Percentiles rank a stretch among this genome's conserved stretches.
phyloP scores from a whole-genome alignment of 352 stramenopile species.

The Phytophthora hibernalis region DNA sequence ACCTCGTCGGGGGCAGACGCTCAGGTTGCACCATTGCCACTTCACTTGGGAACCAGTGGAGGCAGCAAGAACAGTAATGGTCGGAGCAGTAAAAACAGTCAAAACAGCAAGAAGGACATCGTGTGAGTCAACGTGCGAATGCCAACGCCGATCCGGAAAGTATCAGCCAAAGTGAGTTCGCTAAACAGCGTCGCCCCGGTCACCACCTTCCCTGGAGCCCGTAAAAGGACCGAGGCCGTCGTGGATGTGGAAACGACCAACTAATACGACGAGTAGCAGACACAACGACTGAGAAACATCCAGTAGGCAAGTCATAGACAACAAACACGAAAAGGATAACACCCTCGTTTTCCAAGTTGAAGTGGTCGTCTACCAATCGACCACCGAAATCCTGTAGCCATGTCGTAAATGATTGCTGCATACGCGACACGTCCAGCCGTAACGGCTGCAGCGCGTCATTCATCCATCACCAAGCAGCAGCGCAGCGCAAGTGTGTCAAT shows the following conservation, averaged over 20 bases:
- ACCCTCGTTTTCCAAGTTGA: slow-evolving; percentile 4
- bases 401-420: slow-evolving; percentile 27
- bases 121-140: slow-evolving; percentile 13
- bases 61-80: slow-evolving; percentile 14
- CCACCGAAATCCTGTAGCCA: slow-evolving; percentile 31
- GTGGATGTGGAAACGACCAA: slow-evolving; percentile 18
- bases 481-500: slow-evolving; percentile 5
- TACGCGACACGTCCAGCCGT: slow-evolving; percentile 25
- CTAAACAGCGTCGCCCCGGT: slow-evolving; percentile 25
- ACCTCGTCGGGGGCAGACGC: slow-evolving; percentile 15
- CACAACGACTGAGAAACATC: not conserved
- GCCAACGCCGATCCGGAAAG: slow-evolving; percentile 12
- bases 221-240: slow-evolving; percentile 10
- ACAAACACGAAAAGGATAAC: not conserved
- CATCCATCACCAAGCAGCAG: slow-evolving; percentile 3
- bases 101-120: slow-evolving; percentile 23
- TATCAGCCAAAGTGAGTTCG: slow-evolving; percentile 33
- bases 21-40: slow-evolving; percentile 17
- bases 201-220: slow-evolving; percentile 3
- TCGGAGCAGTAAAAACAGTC: slow-evolving; percentile 6
- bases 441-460: slow-evolving; percentile 22
- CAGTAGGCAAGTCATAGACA: not conserved
- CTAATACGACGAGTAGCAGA: not conserved
- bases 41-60: slow-evolving; percentile 3
- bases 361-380: not conserved